A percentile compares a stretch with the other conserved stretches of the same genome.
Evolutionary conservation across 768 basidiomycete genomes (phyloP).

Genomic region (Mycena amicta): DNA sequence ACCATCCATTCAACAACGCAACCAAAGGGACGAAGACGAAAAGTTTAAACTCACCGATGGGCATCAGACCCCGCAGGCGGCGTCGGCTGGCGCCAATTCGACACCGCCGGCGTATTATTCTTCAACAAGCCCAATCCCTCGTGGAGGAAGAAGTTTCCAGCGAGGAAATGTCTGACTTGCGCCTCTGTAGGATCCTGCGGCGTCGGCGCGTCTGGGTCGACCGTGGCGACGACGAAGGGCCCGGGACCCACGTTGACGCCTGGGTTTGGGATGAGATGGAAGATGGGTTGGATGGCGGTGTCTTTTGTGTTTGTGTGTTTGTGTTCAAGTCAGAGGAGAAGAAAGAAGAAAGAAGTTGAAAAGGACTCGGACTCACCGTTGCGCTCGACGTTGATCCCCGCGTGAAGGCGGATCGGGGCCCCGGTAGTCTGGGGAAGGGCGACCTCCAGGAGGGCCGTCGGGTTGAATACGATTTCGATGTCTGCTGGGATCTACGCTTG

Average conservation of each 20-base stretch:
- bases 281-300: constrained; percentile 40
- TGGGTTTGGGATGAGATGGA: constrained; percentile 29
- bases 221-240: constrained; percentile 50
- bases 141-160: constrained; percentile 43
- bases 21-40: no score
- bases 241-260: no score
- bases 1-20: background rate
- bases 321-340: no score
- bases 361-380: no score
- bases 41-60: no score
- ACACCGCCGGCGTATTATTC: constrained; percentile 45
- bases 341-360: no score
- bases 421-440: constrained; percentile 27
- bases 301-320: no score
- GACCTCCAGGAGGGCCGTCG: constrained; percentile 30
- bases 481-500: constrained; percentile 26
- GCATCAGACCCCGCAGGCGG: constrained; percentile 45
- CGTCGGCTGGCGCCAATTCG: constrained; percentile 41
- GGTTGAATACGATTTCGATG: constrained; percentile 27
- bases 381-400: constrained; percentile 26
- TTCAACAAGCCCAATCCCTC: constrained; percentile 25
- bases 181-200: constrained; percentile 45
- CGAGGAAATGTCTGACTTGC: constrained; percentile 53
- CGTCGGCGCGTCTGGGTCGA: constrained; percentile 56
- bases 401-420: constrained; percentile 26